Conservation (phyloP, 2,329 filamentous ascomycete genomes). For the Mycosphaerella sp. region DNA sequence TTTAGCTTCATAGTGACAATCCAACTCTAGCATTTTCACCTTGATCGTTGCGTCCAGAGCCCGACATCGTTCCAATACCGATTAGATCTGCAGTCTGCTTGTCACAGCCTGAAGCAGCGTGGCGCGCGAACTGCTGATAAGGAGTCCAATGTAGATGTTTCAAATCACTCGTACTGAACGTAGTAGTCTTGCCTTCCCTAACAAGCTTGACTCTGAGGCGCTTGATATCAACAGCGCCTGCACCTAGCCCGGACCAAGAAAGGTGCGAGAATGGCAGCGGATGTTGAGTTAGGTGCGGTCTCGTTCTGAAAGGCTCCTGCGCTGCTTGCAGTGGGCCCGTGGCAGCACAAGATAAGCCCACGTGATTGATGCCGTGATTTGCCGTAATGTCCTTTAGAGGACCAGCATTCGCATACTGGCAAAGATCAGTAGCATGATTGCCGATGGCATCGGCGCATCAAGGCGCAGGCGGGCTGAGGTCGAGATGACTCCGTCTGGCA, state of each 20-base stretch:
- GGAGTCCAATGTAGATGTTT: conserved; percentile 43
- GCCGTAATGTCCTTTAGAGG: conserved; percentile 17
- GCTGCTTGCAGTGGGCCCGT: conserved; percentile 41
- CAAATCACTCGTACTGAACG: conserved; percentile 30
- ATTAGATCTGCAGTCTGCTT: conserved; percentile 40
- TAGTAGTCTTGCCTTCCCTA: conserved; percentile 20
- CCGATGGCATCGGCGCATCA: conserved; percentile 31
- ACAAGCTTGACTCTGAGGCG: conserved; percentile 27
- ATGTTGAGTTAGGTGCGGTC: conserved; percentile 25
- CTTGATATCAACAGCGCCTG: conserved; percentile 30
- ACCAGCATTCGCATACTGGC: conserved; percentile 23
- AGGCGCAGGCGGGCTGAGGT: conserved; percentile 22
- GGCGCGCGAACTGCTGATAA: conserved; percentile 42
- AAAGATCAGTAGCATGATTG: conserved; percentile 27
- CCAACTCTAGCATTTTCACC: conserved; percentile 34
- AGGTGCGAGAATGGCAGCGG: conserved; percentile 28
- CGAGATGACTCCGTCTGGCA: conserved; percentile 30
- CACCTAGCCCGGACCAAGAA: conserved; percentile 20
- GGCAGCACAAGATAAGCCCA: conserved; percentile 35
- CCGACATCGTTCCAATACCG: conserved; percentile 42
- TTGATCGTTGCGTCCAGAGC: conserved; percentile 28
- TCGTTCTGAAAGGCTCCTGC: conserved; percentile 37
- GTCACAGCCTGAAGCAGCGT: conserved; percentile 39
- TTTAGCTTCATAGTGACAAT: conserved; percentile 37
- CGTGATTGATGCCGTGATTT: conserved; percentile 16